Percentiles rank a stretch among this genome's conserved stretches.
These are phyloP conservation scores for Danielia oregonensis DNA, from an alignment of 805 yeast species.

Conservation along the genomic window DNA sequence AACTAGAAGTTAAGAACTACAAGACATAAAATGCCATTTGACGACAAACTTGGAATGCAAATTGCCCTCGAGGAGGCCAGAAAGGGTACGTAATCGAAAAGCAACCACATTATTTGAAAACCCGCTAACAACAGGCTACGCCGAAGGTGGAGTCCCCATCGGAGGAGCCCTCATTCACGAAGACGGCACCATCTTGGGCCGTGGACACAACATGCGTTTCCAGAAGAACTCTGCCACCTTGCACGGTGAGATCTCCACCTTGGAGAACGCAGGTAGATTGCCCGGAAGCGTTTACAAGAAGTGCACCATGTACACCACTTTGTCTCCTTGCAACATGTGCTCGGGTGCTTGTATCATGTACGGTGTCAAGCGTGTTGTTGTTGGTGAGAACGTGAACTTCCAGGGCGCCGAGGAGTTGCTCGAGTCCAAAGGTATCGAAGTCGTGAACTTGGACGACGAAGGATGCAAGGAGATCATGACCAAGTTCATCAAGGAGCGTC, in stretches of 20 bases:
- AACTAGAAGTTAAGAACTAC: neutral
- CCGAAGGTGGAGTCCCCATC: constrained; percentile 91
- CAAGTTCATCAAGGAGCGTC: constrained; percentile 71
- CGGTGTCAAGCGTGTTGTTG: constrained; percentile 80
- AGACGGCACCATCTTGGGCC: constrained; percentile 79
- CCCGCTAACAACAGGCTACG: constrained; percentile 44
- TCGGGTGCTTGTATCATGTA: constrained; percentile 89
- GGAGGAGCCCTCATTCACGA: constrained; percentile 71
- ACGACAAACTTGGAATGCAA: constrained; percentile 62
- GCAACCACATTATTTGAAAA: too few species aligned
- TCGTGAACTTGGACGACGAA: constrained; percentile 55
- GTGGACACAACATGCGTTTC: constrained; percentile 87
- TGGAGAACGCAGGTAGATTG: constrained; percentile 88
- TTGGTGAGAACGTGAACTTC: constrained; percentile 86
- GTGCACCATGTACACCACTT: constrained; percentile 87
- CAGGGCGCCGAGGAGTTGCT: constrained; percentile 81
- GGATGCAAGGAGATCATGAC: constrained; percentile 72
- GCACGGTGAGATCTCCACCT: constrained; percentile 88
- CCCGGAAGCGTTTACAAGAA: constrained; percentile 74
- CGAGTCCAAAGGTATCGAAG: constrained; percentile 62
- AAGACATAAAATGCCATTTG: constrained; percentile 49
- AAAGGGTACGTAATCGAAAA: constrained; percentile 44
- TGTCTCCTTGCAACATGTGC: constrained; percentile 95
- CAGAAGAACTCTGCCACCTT: constrained; percentile 80
- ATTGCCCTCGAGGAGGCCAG: constrained; percentile 72